These are phyloP conservation scores for Celoporthe dispersa DNA, from an alignment of 2,329 filamentous ascomycete genomes.

Conservation along the genomic window DNA sequence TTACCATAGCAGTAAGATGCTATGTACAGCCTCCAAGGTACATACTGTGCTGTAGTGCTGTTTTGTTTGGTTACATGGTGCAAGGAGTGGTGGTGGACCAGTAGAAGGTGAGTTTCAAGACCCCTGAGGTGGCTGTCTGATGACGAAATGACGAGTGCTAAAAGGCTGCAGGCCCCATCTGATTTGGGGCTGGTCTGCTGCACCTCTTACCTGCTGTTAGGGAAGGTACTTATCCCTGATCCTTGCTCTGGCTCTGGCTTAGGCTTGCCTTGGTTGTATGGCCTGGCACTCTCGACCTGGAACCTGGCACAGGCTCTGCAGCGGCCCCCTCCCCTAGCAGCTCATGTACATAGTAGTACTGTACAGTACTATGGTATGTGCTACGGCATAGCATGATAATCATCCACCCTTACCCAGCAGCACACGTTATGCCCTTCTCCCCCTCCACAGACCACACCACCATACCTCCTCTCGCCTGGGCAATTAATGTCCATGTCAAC, in stretches of 20 bases:
- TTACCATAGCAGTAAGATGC: background rate
- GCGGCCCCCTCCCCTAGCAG: too few relatives aligned
- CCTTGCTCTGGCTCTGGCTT: background rate
- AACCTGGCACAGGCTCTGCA: too few relatives aligned
- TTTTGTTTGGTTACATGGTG: background rate
- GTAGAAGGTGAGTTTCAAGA: background rate
- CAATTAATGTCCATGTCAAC: background rate
- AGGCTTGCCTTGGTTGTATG: background rate
- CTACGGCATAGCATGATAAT: too few relatives aligned
- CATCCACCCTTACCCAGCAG: too few relatives aligned
- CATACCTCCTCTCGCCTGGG: background rate
- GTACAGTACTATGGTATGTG: too few relatives aligned
- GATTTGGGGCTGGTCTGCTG: background rate
- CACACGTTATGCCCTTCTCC: background rate
- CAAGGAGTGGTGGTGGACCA: background rate
- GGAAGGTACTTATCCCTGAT: background rate
- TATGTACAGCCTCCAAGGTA: background rate
- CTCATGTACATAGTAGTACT: too few relatives aligned
- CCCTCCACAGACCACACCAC: background rate
- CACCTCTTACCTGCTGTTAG: background rate
- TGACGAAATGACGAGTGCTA: constrained; percentile 4
- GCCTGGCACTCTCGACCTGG: too few relatives aligned
- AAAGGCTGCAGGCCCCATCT: background rate
- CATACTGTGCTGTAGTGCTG: background rate
- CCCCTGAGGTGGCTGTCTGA: background rate